phyloP scores from a whole-genome alignment of 2,329 filamentous ascomycete genomes.

The Botrytis hyacinthi region DNA sequence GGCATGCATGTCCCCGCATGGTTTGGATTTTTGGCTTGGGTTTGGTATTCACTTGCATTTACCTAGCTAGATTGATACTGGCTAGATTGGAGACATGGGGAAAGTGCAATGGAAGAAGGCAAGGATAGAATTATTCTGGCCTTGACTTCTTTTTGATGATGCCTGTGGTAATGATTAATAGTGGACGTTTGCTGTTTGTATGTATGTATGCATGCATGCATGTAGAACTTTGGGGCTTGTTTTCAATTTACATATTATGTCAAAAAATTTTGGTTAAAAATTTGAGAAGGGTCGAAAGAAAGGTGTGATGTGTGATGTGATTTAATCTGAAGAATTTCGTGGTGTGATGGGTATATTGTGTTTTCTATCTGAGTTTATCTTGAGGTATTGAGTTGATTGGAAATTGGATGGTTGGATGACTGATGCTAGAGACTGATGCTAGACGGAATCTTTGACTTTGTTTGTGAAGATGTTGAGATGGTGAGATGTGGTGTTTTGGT shows the following conservation, averaged over 20 bases:
- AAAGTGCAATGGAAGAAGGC: neutral
- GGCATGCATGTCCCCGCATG: constrained; percentile 8
- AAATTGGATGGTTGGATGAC: neutral
- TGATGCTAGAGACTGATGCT: neutral
- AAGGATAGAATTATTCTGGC: neutral
- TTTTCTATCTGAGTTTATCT: neutral
- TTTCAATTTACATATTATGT: neutral
- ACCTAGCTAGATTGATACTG: constrained; percentile 4
- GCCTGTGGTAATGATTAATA: constrained; percentile 19
- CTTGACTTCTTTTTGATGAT: neutral
- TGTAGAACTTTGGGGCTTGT: neutral
- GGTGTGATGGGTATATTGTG: neutral
- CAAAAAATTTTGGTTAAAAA: neutral
- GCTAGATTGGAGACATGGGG: constrained; percentile 7
- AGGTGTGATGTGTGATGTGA: neutral
- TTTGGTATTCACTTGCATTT: constrained; percentile 4
- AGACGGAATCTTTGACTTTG: neutral
- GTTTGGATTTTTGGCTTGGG: neutral
- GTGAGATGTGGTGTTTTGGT: neutral
- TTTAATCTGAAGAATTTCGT: neutral
- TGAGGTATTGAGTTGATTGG: neutral
- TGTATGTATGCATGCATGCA: constrained; percentile 6
- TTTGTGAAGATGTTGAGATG: neutral
- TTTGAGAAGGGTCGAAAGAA: neutral
- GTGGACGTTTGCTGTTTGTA: neutral